A percentile compares a stretch with the other conserved stretches of the same genome.
Conservation (phyloP, 1,284 basidiomycete species). For the Cutaneotrichosporon mucoides region DNA sequence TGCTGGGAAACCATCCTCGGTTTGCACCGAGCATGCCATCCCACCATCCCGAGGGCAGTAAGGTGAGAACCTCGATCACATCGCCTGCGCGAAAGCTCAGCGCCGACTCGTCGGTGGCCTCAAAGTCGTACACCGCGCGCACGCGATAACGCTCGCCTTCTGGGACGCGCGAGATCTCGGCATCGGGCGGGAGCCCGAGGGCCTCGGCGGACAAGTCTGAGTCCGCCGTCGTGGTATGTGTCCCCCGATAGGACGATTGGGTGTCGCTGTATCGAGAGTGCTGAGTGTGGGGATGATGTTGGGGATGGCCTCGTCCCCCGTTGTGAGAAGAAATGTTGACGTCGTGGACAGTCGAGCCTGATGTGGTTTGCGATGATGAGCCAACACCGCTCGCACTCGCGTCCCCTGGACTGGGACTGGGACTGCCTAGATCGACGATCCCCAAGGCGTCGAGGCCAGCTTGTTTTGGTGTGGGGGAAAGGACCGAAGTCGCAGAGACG, state of each 20-base stretch:
- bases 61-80: slow-evolving; percentile 88
- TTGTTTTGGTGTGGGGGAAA: neutral
- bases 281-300: neutral
- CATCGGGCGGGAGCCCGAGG: slow-evolving; percentile 11
- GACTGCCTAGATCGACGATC: slow-evolving; percentile 8
- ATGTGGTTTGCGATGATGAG: neutral
- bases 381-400: neutral
- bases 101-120: slow-evolving; percentile 78
- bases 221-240: neutral
- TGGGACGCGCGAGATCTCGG: slow-evolving; percentile 16
- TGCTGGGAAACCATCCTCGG: slow-evolving; percentile 97
- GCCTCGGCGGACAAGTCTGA: slow-evolving; percentile 12
- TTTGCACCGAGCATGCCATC: slow-evolving; percentile 85
- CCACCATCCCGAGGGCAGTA: slow-evolving; percentile 96
- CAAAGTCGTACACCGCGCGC: slow-evolving; percentile 86
- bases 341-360: neutral
- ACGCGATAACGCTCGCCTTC: slow-evolving; percentile 53
- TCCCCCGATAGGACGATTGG: neutral
- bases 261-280: neutral
- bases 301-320: neutral
- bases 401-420: neutral
- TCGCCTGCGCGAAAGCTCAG: slow-evolving; percentile 82
- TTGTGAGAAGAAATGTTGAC: neutral
- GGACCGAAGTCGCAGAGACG: slow-evolving; percentile 1
- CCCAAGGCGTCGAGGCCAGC: slow-evolving; percentile 9